Evolutionary conservation across 305 asterid species (phyloP), one percentile per base, ranked within the genome.

Genomic region (Fraxinus xanthoxyloides): DNA sequence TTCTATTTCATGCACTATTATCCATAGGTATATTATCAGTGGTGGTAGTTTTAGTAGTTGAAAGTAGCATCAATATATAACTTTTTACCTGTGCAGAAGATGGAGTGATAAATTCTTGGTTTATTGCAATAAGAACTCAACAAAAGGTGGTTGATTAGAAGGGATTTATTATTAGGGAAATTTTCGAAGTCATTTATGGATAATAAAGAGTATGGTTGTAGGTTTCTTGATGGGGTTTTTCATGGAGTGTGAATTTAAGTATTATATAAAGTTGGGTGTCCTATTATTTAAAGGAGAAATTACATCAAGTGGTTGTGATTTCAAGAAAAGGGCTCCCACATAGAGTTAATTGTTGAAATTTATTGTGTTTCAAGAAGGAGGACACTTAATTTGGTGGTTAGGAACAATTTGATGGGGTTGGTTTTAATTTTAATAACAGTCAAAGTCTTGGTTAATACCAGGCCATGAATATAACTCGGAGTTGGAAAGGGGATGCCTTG

Each of bases 21-120:
- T 70, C 84, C 63, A 80, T 80, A 54, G 32, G 32, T 79, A 26
- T 76, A 24, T 78, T 72, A 80, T 82, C 79, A 40, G 28, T 73
- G 73, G 78, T 54, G 88, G 87, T 84, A 61, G 88, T 59, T 84
- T 81, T 73, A 83, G 87, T 85, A 40, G 91, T 85, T 88, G 90
- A 75, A 35, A 70, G 31, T 2, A 5, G 56, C 77, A 24, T n/a
- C 70, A 80, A 82, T 67, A 70, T 80, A 31, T 76, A 79, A 51
- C 51, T 78, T 61, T 78, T 43, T 69, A 70, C 70, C 72, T 54
- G 48, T n/a, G 34, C 32, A 51, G 15, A 9, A 4, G 70, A 79
- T 79, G 46, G 78, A 65, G 40, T 43, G 76, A 84, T 77, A 81
- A 77, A 82, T 38, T 69, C 48, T 40, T 72, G 56, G 12, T 23